Conservation (phyloP, 805 yeast genomes). For the Ogataea pignaliae region DNA sequence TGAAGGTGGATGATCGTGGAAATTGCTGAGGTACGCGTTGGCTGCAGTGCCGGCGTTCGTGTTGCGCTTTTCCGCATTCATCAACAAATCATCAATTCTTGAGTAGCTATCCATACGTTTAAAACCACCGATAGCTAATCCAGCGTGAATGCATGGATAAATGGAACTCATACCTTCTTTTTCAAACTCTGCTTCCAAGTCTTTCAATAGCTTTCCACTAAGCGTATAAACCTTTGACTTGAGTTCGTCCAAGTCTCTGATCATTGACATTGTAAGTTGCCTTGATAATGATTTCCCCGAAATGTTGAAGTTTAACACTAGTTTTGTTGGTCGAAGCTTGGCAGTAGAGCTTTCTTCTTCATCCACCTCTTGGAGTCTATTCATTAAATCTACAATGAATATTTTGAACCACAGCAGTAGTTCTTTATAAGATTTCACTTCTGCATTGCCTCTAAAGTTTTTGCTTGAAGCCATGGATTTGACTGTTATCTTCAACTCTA, state of each 20-base stretch:
- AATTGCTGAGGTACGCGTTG: background rate
- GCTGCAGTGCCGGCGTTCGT: no score
- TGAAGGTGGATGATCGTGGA: background rate
- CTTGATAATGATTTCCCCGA: slow-evolving; percentile 30
- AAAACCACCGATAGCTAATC: slow-evolving; percentile 51
- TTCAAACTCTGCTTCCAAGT: slow-evolving; percentile 25
- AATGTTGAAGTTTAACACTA: slow-evolving; percentile 37
- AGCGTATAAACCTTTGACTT: slow-evolving; percentile 21
- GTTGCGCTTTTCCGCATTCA: background rate
- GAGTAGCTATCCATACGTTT: slow-evolving; percentile 32
- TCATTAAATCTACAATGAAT: slow-evolving; percentile 71
- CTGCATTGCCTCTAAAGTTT: slow-evolving; percentile 57
- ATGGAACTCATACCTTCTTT: slow-evolving; percentile 20
- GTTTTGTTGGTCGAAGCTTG: slow-evolving; percentile 50
- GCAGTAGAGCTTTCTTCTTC: slow-evolving; percentile 47
- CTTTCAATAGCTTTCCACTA: slow-evolving; percentile 18
- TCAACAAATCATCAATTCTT: slow-evolving; percentile 23
- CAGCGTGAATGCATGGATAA: slow-evolving; percentile 49
- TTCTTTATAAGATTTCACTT: slow-evolving; percentile 51
- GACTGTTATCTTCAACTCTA: slow-evolving; percentile 55
- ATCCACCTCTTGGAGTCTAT: slow-evolving; percentile 66
- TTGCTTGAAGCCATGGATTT: slow-evolving; percentile 90
- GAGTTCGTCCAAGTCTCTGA: slow-evolving; percentile 35
- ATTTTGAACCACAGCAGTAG: slow-evolving; percentile 77
- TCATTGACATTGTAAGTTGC: slow-evolving; percentile 37